These are phyloP conservation scores for Claviceps spartinae DNA, from an alignment of 2,329 filamentous ascomycete genomes.

Conservation along the genomic window DNA sequence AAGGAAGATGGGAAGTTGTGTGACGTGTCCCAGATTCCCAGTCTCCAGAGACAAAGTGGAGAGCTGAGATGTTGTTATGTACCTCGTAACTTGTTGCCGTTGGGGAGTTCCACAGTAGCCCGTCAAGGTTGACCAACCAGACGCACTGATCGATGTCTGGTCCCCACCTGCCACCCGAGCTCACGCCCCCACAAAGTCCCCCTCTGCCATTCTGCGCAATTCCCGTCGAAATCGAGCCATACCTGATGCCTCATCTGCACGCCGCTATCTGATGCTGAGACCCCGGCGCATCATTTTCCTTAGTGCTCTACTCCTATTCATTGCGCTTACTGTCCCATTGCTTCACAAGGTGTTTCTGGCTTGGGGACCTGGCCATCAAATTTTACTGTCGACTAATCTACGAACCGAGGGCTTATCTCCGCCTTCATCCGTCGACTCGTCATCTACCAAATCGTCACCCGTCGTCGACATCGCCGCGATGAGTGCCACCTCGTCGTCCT, in stretches of 20 bases:
- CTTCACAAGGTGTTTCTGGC: not conserved
- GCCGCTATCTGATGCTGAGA: not conserved
- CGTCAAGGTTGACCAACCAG: not conserved
- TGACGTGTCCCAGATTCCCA: no score
- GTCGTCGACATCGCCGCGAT: not conserved
- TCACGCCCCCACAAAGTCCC: not conserved
- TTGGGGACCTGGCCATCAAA: not conserved
- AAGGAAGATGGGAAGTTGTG: no score
- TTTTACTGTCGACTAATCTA: not conserved
- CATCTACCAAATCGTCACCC: not conserved
- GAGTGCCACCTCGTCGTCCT: constrained; percentile 10
- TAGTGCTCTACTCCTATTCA: not conserved
- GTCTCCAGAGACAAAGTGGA: no score
- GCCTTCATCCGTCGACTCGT: not conserved
- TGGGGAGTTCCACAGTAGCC: not conserved
- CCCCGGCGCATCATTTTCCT: not conserved
- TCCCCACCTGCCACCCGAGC: no score
- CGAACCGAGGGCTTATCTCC: not conserved
- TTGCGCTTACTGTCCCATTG: not conserved
- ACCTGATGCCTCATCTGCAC: not conserved
- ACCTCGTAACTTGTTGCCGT: no score
- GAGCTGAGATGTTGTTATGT: no score
- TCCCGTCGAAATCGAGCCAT: not conserved
- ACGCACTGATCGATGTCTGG: not conserved
- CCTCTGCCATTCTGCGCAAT: not conserved